Evolutionary conservation across 2,329 filamentous ascomycete genomes (phyloP), one percentile per base, ranked within the genome.

Genomic region (Samsoniella hepiali): DNA sequence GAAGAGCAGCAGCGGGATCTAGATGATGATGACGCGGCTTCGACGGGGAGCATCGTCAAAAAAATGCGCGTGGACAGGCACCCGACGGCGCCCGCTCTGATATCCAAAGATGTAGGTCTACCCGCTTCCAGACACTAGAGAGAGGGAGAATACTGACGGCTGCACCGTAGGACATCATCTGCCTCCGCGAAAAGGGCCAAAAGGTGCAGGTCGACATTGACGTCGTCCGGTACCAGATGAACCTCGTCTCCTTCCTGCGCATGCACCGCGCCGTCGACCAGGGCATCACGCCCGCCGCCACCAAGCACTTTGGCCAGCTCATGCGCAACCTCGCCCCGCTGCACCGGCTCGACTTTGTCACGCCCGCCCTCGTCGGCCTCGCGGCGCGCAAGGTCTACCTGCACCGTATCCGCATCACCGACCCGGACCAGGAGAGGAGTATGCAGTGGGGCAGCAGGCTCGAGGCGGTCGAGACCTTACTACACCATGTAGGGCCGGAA

Each of bases 401-500:
- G 22, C 95, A 99, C 77, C 88, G 93, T 9, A 87, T 99, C 38
- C 76, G 84, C 15, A 83, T 97, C 62, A 86, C 89, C 0, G 76
- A 78, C 1, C 83, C 91, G 1, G 83, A 86, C 65, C 85, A 87
- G 63, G 95, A 98, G 77, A 83, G 93, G 55, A 97, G 93, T 73
- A 84, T 97, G 79, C 91, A 97, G 74, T 99, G 96, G 87, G 95
- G 95, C 0, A 97, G 94, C 74, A 87, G 90, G 60, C 68, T 89
- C 0, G 81, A 83, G 36, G 90, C 90, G 4, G 85, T 97, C 1
- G 81, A 84, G 67, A 81, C 83, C 17, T 68, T 93, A 56, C 76
- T 97, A 2, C 85, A 89, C 38, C 84, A 79, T 6, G 72, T 88
- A 10, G 82, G 82, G 0, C 80, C 85, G 0, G 86, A 88, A 67